Base-by-base conservation (phyloP, 139 green algal species). In the Spirogloea muscicola region DNA sequence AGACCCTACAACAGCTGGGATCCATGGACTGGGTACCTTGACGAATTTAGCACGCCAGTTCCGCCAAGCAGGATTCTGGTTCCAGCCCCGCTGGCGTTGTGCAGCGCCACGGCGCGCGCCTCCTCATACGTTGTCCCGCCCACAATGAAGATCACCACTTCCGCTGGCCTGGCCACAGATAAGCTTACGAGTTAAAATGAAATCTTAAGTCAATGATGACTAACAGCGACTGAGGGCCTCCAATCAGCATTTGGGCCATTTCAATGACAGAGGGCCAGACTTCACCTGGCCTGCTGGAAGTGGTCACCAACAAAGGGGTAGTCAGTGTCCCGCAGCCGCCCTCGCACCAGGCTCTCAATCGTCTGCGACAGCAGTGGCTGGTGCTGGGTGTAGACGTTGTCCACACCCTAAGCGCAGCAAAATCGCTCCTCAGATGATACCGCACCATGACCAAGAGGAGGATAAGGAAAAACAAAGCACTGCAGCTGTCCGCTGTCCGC, bases 311-410 rank as follows among this genome's bases (percentile, higher is more conserved):
- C 59, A 41, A 80, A 83, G 7, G 92, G 91, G 79, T 95, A 98
- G 36, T 91, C 87, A 3, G 40, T 13, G 10, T 88, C 77, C 33
- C 85, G 81, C n/a, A 98, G 76, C 49, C 87, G 78, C n/a, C 89
- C 87, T 1, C 79, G 81, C 0, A 76, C 70, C 5, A 91, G 72
- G n/a, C 75, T 52, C 58, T 91, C 83, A 48, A 98, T 84, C 9
- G 89, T 94, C 55, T 89, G 85, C 2, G 77, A 70, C 55, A 98
- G 80, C 65, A 96, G 78, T 1, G 93, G 93, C 21, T 84, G 87
- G 72, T 98, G 93, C 85, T 97, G 90, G 4, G 93, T 96, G 88
- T 97, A 97, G 57, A 97, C 93, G 49, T 97, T 97, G 58, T 97
- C 68, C 55, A 82, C 68, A 9, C 68, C 74, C 68, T 80, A 36